Evolutionary conservation across 495 filamentous ascomycete genomes (phyloP).

Genomic region (Hypoxylon perforatum): DNA sequence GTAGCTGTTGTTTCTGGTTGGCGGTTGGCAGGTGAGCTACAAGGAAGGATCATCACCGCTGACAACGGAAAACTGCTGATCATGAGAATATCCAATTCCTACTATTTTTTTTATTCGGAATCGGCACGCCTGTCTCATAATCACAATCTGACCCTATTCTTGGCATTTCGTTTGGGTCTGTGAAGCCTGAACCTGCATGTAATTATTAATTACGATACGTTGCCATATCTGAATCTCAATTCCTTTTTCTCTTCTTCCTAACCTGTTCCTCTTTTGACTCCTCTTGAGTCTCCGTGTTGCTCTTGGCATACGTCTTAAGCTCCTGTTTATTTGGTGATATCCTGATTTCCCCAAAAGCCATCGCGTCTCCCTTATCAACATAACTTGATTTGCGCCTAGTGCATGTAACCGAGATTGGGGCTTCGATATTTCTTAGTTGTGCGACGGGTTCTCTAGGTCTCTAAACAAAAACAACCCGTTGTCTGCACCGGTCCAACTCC

Average conservation of each 20-base stretch:
- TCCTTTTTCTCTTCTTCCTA: constrained; percentile 3
- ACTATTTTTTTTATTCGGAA: constrained; percentile 36
- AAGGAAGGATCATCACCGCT: constrained; percentile 28
- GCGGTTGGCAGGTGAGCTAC: constrained; percentile 11
- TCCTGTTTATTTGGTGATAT: constrained; percentile 36
- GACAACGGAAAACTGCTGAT: constrained; percentile 41
- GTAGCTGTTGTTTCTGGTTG: constrained; percentile 12
- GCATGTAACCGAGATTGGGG: constrained; percentile 37
- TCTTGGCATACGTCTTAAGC: constrained; percentile 39
- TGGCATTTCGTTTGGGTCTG: background rate
- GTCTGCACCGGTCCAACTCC: constrained; percentile 10
- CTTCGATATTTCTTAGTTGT: constrained; percentile 11
- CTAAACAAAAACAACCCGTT: constrained; percentile 27
- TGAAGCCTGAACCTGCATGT: constrained; percentile 15
- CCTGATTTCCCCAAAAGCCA: constrained; percentile 20
- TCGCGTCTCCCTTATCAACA: constrained; percentile 20
- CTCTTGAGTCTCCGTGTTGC: background rate
- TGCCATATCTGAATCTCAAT: constrained; percentile 13
- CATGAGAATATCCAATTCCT: constrained; percentile 33
- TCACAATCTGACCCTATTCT: constrained; percentile 34
- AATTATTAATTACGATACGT: constrained; percentile 34
- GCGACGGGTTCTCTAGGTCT: constrained; percentile 9
- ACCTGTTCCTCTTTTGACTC: background rate
- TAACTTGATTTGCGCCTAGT: constrained; percentile 21
- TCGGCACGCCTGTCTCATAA: constrained; percentile 42